Evolutionary conservation across 176 grass and related monocot genomes (phyloP), one percentile per base, ranked within the genome.

Genomic region (Bonia amplexicaulis): DNA sequence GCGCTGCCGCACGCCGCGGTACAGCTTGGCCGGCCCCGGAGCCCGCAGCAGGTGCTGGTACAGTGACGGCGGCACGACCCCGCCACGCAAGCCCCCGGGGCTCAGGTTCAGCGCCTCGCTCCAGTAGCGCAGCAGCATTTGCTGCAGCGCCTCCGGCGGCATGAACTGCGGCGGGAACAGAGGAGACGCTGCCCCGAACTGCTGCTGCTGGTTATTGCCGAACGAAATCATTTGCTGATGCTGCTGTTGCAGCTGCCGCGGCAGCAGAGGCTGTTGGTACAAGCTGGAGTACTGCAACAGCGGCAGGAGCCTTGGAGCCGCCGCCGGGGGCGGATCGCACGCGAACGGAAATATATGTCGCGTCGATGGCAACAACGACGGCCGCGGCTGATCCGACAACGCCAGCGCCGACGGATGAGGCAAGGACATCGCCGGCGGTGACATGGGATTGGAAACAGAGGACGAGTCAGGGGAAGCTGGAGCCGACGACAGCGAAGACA

Each of bases 1-100:
- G 4, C 96, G 83, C 89, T 99, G 96, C 73, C 96, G 77, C 74
- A 99, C 96, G 31, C 96, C 96, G 22, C 96, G 93, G 81, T 96
- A 99, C 44, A 99, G 85, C 86, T 99, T 96, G 6, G 91, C 67
- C 6, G 86, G 91, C 1, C 70, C 57, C 12, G 77, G 83, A 53
- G 87, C 73, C 29, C 76, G 90, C 46, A 95, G 80, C 62, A 85
- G 76, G 9, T 87, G 85, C 79, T 86, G 87, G 84, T 82, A 91
- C 72, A 91, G 76, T 58, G 82, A 67, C 60, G 88, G 87, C 55
- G 87, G 89, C 82, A 87, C 51, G 49, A 69, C 64, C 23, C 79
- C 82, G 78, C n/a, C 84, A n/a, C 82, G 79, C 69, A 78, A 75
- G 52, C 86, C 86, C 1, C 89, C 87, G 0, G 92, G 92, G 89